phyloP scores from a whole-genome alignment of 768 basidiomycete genomes.

The Royoungia palumana region DNA sequence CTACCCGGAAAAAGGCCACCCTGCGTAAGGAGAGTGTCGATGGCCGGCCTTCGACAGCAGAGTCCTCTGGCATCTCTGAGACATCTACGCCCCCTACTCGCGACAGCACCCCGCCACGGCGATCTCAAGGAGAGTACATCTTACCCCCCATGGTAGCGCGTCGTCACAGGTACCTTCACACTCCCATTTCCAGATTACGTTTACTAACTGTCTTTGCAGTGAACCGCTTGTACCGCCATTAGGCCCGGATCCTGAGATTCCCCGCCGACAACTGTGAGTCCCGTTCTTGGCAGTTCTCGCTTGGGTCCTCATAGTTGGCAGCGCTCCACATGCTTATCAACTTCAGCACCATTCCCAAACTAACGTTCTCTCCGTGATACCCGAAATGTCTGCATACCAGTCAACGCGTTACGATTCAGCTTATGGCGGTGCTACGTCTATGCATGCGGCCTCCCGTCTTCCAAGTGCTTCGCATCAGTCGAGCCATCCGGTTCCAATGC shows the following conservation, averaged over 20 bases:
- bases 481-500: constrained; percentile 41
- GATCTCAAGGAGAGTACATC: constrained; percentile 39
- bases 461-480: constrained; percentile 30
- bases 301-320: constrained; percentile 23
- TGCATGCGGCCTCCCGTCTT: constrained; percentile 39
- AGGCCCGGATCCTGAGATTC: constrained; percentile 41
- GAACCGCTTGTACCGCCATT: constrained; percentile 46
- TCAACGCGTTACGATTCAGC: constrained; percentile 50
- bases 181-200: not conserved
- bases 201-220: constrained; percentile 27
- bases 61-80: constrained; percentile 69
- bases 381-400: constrained; percentile 54
- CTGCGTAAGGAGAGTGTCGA: constrained; percentile 58
- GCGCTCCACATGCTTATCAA: constrained; percentile 44
- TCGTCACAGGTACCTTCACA: constrained; percentile 36
- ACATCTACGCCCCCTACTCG: constrained; percentile 70
- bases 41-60: constrained; percentile 69
- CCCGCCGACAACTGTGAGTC: constrained; percentile 48
- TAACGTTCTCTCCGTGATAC: constrained; percentile 53
- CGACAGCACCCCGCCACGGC: constrained; percentile 60
- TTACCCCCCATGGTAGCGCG: constrained; percentile 38
- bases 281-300: not conserved
- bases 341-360: constrained; percentile 40
- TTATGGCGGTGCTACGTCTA: constrained; percentile 37
- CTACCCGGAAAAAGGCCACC: constrained; percentile 62